Conservation (phyloP, 164 flowering plant species). For the Stephania cephalantha region DNA sequence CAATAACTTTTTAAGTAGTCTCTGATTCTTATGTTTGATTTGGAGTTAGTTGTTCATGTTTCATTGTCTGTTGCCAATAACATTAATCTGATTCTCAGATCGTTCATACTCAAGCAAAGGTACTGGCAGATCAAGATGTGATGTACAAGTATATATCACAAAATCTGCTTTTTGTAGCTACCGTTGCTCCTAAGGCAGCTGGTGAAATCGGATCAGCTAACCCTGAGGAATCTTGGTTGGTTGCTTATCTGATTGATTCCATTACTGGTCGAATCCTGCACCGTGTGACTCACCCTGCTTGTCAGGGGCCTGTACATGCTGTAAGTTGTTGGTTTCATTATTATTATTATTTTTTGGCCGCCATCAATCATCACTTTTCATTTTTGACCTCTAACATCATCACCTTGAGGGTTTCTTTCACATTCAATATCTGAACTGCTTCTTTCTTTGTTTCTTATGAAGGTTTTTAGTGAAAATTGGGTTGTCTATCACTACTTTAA, state of each 20-base stretch:
- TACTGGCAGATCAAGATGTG: constrained; percentile 66
- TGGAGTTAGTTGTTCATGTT: not conserved
- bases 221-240: constrained; percentile 82
- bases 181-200: constrained; percentile 80
- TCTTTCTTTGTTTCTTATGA: constrained; percentile 17
- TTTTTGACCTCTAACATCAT: not conserved
- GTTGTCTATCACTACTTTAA: constrained; percentile 97
- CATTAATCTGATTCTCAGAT: constrained; percentile 37
- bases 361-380: not conserved
- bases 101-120: constrained; percentile 95
- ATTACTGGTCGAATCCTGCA: constrained; percentile 35
- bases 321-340: constrained; percentile 38
- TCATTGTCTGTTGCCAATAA: not conserved
- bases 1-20: too few species aligned
- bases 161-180: constrained; percentile 82
- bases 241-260: constrained; percentile 30
- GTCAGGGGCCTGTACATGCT: constrained; percentile 90
- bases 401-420: not conserved
- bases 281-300: constrained; percentile 28
- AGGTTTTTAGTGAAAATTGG: constrained; percentile 99
- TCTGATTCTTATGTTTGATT: not conserved
- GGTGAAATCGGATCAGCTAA: constrained; percentile 71
- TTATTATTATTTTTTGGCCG: too few species aligned
- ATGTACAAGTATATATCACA: constrained; percentile 85
- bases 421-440: not conserved